Conservation (phyloP, 163 green algal genomes). For the Chlamydomonas reinhardtii region DNA sequence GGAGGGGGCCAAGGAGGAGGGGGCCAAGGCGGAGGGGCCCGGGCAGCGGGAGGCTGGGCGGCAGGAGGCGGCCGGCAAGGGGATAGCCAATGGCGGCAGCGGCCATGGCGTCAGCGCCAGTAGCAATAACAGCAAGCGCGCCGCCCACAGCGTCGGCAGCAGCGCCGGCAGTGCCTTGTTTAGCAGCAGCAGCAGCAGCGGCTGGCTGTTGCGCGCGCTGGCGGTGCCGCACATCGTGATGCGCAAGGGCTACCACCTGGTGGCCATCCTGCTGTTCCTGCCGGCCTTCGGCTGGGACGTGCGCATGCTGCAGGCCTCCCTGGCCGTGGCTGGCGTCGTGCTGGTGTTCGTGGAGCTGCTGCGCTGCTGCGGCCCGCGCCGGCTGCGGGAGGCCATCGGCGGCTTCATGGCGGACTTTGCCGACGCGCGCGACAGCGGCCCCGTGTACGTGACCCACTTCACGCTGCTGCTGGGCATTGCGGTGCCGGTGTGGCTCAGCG, state of each 20-base stretch:
- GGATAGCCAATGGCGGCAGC: too few species aligned
- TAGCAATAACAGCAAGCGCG: neutral
- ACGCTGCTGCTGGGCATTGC: slow-evolving; percentile 85
- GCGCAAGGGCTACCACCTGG: slow-evolving; percentile 84
- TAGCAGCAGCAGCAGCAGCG: neutral
- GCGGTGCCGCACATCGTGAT: slow-evolving; percentile 54
- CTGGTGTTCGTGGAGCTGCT: slow-evolving; percentile 76
- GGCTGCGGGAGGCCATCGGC: slow-evolving; percentile 14
- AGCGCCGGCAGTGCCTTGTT: too few species aligned
- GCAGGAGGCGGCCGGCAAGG: too few species aligned
- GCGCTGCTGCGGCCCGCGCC: slow-evolving; percentile 30
- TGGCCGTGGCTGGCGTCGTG: slow-evolving; percentile 73
- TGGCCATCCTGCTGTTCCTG: slow-evolving; percentile 81
- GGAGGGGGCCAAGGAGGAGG: too few species aligned
- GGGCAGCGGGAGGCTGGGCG: neutral
- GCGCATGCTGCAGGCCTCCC: slow-evolving; percentile 61
- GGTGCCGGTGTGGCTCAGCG: slow-evolving; percentile 77
- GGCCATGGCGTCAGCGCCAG: neutral
- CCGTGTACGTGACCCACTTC: slow-evolving; percentile 76
- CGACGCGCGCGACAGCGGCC: slow-evolving; percentile 61
- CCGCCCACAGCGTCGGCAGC: too few species aligned
- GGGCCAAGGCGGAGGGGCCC: too few species aligned
- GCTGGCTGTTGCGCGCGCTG: slow-evolving; percentile 6
- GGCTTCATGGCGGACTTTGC: slow-evolving; percentile 61
- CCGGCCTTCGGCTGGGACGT: slow-evolving; percentile 76